Conservation (phyloP, 768 basidiomycete species). For the Pulveroboletus sp. region DNA sequence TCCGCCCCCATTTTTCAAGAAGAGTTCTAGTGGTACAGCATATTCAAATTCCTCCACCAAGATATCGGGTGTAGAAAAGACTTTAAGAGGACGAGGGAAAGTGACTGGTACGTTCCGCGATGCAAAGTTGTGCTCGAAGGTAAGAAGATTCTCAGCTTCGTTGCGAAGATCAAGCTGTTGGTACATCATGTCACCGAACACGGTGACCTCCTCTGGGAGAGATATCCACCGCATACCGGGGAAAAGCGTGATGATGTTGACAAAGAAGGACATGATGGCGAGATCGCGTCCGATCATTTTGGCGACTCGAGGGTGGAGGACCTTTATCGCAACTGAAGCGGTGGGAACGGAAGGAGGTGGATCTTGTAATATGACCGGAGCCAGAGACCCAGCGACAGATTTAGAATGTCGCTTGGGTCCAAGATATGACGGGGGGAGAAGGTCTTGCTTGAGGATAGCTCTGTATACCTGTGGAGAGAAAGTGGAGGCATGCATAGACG, state of each 20-base stretch:
- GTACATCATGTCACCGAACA: conserved; percentile 96
- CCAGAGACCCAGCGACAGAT: conserved; percentile 46
- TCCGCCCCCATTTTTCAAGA: conserved; percentile 88
- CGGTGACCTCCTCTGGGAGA: conserved; percentile 89
- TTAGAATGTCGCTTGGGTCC: conserved; percentile 64
- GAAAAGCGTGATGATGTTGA: conserved; percentile 67
- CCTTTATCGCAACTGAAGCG: conserved; percentile 90
- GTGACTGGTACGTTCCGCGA: conserved; percentile 76
- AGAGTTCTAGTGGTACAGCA: conserved; percentile 84
- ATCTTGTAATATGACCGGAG: conserved; percentile 45
- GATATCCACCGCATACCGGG: conserved; percentile 98
- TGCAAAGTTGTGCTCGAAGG: conserved; percentile 85
- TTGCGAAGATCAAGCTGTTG: conserved; percentile 88
- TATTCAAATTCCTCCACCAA: conserved; percentile 93
- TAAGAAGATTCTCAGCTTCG: conserved; percentile 84
- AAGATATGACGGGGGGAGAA: conserved; percentile 84
- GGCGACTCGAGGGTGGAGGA: conserved; percentile 84
- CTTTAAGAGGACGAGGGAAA: conserved; percentile 84
- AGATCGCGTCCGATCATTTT: conserved; percentile 88
- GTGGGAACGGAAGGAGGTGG: conserved; percentile 75
- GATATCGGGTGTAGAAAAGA: conserved; percentile 79
- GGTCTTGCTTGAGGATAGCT: conserved; percentile 77
- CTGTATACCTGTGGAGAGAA: conserved; percentile 67
- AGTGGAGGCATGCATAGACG: neutral
- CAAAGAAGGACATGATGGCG: conserved; percentile 93